These are phyloP conservation scores for Boletus vinaceobasis DNA, from an alignment of 768 basidiomycete species.

Conservation along the genomic window DNA sequence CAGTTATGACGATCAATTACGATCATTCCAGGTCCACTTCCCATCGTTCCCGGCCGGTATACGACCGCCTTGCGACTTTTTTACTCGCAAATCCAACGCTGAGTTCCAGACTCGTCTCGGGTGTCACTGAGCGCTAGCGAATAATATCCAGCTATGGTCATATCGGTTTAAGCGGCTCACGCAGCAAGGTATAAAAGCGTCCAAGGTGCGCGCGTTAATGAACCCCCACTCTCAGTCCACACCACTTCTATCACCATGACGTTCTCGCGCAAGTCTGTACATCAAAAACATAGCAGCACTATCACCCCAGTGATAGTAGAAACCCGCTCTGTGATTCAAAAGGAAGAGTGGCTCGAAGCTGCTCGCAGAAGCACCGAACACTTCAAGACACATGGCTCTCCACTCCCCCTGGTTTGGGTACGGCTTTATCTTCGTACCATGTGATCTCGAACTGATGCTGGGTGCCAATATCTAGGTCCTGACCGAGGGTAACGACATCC, in stretches of 20 bases:
- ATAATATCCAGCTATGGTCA: neutral
- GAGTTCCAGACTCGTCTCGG: neutral
- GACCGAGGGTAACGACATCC: slow-evolving; percentile 22
- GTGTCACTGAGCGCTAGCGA: too few species aligned
- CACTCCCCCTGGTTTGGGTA: slow-evolving; percentile 32
- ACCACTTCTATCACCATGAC: slow-evolving; percentile 15
- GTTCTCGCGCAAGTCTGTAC: slow-evolving; percentile 11
- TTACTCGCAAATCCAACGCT: neutral
- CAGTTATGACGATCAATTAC: too few species aligned
- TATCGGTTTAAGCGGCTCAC: neutral
- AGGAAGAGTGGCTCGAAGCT: too few species aligned
- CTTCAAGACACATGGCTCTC: slow-evolving; percentile 29
- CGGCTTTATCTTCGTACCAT: neutral
- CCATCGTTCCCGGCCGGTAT: neutral
- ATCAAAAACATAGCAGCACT: slow-evolving; percentile 13
- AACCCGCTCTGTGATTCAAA: too few species aligned
- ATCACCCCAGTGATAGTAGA: slow-evolving; percentile 15
- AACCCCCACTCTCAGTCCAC: neutral
- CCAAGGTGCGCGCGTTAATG: neutral
- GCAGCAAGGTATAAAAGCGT: slow-evolving; percentile 16
- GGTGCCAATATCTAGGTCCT: neutral
- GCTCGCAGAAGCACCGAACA: neutral
- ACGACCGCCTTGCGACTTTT: neutral
- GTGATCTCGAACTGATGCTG: neutral
- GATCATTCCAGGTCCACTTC: too few species aligned